Evolutionary conservation across 768 basidiomycete species (phyloP), one percentile per base, ranked within the genome.

Genomic region (Tulasnella sp.): DNA sequence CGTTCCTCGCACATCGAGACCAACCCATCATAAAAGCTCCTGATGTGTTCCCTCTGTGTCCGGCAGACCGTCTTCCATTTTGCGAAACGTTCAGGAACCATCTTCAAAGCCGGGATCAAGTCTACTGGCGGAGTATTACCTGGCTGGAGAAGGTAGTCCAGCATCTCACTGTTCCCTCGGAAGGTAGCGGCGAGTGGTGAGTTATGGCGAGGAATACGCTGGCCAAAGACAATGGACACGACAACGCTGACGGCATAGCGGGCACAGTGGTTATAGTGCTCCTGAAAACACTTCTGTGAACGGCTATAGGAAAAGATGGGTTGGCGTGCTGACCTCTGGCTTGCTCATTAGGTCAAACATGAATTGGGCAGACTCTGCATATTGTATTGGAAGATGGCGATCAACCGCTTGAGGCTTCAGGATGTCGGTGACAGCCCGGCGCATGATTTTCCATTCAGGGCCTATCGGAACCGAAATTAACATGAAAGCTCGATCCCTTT

Each of bases 301-400:
- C 29, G 14, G 12, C 11, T 17, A 5, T 25, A 8, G 5, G 4
- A 34, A 9, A 64, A 34, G 9, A 8, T 3, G 31, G 29, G 7
- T n/a, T 9, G 14, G 17, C 1, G 64, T 14, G 11, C 69, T 31
- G 78, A 78, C 81, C 80, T 80, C 79, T 68, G 79, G 82, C 75
- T 79, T 73, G 54, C 76, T 72, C 36, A 84, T 77, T 17, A 84
- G 37, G 58, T 83, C 80, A 67, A 80, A 78, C 74, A 82, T 76
- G 31, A 84, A 80, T 42, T 83, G 83, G 17, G 78, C 77, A 5
- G 82, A 77, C 72, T 83, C 83, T 0, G 81, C 82, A 7, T 72
- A 75, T 58, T 83, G 82, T 29, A 82, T 80, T 9, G 79, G 81
- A 22, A 80, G 77, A 70, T 79, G 81, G 9, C 74, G 73, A 5